phyloP scores from a whole-genome alignment of 257 asterid genomes.

The Solanum clarkiae region DNA sequence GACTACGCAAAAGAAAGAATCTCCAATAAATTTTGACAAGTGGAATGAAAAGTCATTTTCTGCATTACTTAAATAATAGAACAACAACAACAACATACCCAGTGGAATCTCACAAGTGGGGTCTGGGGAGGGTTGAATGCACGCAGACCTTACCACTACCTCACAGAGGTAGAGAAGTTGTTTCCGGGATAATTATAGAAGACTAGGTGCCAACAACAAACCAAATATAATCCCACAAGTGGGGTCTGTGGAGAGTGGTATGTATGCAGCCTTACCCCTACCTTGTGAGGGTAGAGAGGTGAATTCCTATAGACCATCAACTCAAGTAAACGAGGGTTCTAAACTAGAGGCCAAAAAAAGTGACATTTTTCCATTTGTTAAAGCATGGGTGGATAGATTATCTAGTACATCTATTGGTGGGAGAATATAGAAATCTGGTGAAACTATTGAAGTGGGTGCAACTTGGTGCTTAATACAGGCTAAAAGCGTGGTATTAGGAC shows the following conservation, averaged over 20 bases:
- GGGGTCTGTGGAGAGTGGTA: background rate
- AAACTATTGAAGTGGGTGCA: background rate
- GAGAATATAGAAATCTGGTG: background rate
- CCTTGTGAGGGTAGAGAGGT: background rate
- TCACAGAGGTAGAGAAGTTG: no score
- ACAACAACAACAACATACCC: no score
- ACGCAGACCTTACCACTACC: no score
- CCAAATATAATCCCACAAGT: background rate
- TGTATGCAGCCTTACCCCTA: background rate
- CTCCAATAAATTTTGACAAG: background rate
- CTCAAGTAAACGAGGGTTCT: background rate
- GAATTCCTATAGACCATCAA: background rate
- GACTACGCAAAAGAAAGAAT: background rate
- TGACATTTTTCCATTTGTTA: background rate
- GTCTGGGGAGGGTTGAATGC: no score
- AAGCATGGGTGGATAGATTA: background rate
- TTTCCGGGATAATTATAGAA: background rate
- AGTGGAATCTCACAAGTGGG: no score
- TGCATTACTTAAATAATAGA: background rate
- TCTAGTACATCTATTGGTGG: background rate
- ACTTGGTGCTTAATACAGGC: background rate
- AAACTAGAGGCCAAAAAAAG: background rate
- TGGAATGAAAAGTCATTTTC: background rate
- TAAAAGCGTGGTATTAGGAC: background rate
- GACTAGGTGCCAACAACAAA: background rate